These are phyloP conservation scores for Lolium rigidum DNA, from an alignment of 176 grass and related monocot species.

Conservation along the genomic window DNA sequence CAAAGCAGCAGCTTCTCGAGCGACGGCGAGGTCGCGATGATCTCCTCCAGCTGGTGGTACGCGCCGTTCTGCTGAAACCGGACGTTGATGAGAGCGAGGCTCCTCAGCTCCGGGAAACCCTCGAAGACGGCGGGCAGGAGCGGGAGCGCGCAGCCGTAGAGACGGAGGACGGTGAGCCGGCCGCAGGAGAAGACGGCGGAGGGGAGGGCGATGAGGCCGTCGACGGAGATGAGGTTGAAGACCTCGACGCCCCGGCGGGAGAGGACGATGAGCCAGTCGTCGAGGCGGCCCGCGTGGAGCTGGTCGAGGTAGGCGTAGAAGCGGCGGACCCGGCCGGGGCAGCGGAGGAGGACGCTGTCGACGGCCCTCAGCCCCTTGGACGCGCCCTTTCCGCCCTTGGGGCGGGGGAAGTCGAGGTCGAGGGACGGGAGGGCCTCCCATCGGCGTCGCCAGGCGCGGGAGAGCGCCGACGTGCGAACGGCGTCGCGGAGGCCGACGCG, in stretches of 20 bases:
- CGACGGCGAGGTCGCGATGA: constrained; percentile 22
- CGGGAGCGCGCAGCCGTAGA: constrained; percentile 17
- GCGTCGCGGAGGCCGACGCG: constrained; percentile 30
- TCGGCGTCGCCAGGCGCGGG: constrained; percentile 44
- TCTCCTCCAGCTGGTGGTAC: constrained; percentile 41
- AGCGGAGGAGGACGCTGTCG: constrained; percentile 23
- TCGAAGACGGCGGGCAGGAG: neutral
- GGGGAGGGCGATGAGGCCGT: neutral
- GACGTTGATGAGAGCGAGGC: neutral
- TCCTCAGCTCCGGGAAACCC: constrained; percentile 29
- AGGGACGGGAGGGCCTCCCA: constrained; percentile 27
- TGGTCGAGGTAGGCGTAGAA: neutral
- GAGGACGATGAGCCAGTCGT: constrained; percentile 32
- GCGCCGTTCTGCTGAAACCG: constrained; percentile 3
- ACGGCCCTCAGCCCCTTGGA: neutral
- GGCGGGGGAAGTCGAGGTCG: constrained; percentile 5
- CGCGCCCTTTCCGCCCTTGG: neutral
- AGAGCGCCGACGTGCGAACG: constrained; percentile 41
- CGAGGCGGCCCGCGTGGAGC: neutral
- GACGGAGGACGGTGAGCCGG: neutral
- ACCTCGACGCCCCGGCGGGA: constrained; percentile 21
- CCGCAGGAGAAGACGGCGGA: constrained; percentile 23
- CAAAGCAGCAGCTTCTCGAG: constrained; percentile 20
- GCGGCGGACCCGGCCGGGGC: constrained; percentile 21
- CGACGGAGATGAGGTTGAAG: neutral